Evolutionary conservation across 2,329 filamentous ascomycete species (phyloP).

Genomic region (Nothopassalora personata): DNA sequence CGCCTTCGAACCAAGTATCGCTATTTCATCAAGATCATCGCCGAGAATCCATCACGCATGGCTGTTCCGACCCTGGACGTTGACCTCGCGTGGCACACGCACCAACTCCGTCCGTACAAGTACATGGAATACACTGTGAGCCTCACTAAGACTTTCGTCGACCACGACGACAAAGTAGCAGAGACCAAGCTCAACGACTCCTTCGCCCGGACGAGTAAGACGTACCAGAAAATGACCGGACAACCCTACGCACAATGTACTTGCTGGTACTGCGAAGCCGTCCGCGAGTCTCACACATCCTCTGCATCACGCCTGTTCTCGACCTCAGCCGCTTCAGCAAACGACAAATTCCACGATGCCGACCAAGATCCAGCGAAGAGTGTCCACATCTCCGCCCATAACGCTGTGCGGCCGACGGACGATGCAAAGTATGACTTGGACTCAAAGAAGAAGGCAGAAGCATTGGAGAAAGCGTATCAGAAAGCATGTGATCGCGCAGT

Average conservation of each 20-base stretch:
- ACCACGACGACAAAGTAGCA: slow-evolving; percentile 80
- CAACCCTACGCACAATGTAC: slow-evolving; percentile 71
- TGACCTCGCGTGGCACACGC: slow-evolving; percentile 75
- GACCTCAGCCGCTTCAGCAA: slow-evolving; percentile 33
- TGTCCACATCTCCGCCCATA: slow-evolving; percentile 70
- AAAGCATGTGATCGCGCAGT: slow-evolving; percentile 35
- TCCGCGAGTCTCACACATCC: slow-evolving; percentile 53
- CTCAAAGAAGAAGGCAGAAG: slow-evolving; percentile 30
- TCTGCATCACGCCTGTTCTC: slow-evolving; percentile 44
- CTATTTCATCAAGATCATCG: slow-evolving; percentile 60
- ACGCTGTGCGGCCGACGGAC: slow-evolving; percentile 48
- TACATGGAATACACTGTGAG: slow-evolving; percentile 58
- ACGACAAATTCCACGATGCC: slow-evolving; percentile 37
- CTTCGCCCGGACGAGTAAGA: slow-evolving; percentile 69
- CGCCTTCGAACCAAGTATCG: slow-evolving; percentile 61
- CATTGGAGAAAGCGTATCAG: slow-evolving; percentile 54
- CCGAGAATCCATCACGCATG: slow-evolving; percentile 40
- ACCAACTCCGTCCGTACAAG: slow-evolving; percentile 60
- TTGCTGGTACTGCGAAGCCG: slow-evolving; percentile 78
- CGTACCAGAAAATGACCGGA: slow-evolving; percentile 60
- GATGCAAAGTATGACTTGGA: slow-evolving; percentile 14
- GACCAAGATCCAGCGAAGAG: slow-evolving; percentile 51
- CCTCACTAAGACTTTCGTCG: slow-evolving; percentile 56
- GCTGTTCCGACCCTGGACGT: slow-evolving; percentile 69
- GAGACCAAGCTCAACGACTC: slow-evolving; percentile 57